Base-by-base conservation (phyloP, 2,329 filamentous ascomycete species). In the Alternaria infectoria region DNA sequence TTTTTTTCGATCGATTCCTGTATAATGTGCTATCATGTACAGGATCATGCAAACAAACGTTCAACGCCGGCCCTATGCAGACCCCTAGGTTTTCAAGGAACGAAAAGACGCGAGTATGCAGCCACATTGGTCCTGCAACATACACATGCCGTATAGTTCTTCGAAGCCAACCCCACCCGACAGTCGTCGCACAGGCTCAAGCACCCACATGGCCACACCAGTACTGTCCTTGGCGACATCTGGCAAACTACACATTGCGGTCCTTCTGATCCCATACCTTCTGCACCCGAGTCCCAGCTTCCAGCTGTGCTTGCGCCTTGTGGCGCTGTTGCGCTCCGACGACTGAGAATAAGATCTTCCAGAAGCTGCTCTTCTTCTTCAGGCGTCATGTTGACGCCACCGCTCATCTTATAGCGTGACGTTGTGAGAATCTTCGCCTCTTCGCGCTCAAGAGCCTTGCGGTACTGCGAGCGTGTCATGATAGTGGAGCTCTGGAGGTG, bases 161-260 rank as follows among this genome's bases (percentile, higher is more conserved):
- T 96, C 89, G 97, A 94, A 4, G 96, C 96, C 66, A 98, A 85
- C 46, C 93, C 95, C 36, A 98, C 92, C 30, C 96, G 87, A 77
- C 96, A 98, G 70, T 98, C 96, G 78, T 99, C 96, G 77, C 96
- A 98, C 12, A 98, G 86, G 70, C 93, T 95, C 61, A 99, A 85
- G 77, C 96, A 99, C 3, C 96, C 91, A 78, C 96, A 99, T 0
- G 96, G 96, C 96, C 96, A 98, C 2, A 97, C 91, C 58, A 99
- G 91, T 64, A 98, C 91, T 8, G 92, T 96, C 17, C 96, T 86
- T 4, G 93, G 89, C n/a, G 88, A 87, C 58, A 89, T 89, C 78
- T 98, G 95, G 77, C 96, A 99, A 5, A 99, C 93, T 1, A 98
- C 96, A 74, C 96, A 99, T 69, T 92, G 91, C 3, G 93, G 93